These are phyloP conservation scores for Cucumis sativus DNA, from an alignment of 306 rosid species.

Conservation along the genomic window Cucumber_9930_V3 NC_026660.2:14828501-14829000, in stretches of 20 bases:
- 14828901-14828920: neutral
- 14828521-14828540: too few species aligned
- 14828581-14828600: too few species aligned
- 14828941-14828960: neutral
- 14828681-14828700: neutral
- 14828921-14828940: neutral
- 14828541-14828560: too few species aligned
- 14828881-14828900: neutral
- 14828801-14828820: neutral
- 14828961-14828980: neutral
- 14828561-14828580: too few species aligned
- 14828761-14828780: too few species aligned
- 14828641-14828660: too few species aligned
- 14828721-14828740: too few species aligned
- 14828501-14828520: too few species aligned
- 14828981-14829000: neutral
- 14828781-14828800: neutral
- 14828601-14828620: too few species aligned
- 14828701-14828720: too few species aligned
- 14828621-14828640: too few species aligned
- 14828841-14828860: neutral
- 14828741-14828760: neutral
- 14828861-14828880: neutral
- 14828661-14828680: neutral
- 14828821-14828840: neutral